These are phyloP conservation scores for Metschnikowia peoriensis DNA, from an alignment of 805 yeast species.

Conservation along the genomic window DNA sequence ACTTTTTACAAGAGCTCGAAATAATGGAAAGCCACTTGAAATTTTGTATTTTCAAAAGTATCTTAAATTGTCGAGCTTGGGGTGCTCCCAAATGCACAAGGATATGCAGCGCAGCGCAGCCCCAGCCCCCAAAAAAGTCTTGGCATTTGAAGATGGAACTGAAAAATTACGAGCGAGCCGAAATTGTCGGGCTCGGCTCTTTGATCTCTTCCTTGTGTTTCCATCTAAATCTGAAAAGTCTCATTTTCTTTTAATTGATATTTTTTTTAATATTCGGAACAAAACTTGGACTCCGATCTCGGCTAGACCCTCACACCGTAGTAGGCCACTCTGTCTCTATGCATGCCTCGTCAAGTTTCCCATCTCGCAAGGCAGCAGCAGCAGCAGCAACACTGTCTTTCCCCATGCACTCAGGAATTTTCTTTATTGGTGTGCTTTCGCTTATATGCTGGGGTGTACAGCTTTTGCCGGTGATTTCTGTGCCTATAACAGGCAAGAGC, in stretches of 20 bases:
- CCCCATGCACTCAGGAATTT: conserved; percentile 32
- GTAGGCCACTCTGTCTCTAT: conserved; percentile 1
- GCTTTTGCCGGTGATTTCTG: conserved; percentile 40
- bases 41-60: no score
- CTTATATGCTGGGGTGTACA: conserved; percentile 35
- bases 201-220: background rate
- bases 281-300: background rate
- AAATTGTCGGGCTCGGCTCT: background rate
- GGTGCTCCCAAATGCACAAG: background rate
- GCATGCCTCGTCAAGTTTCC: conserved; percentile 4
- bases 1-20: no score
- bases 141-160: conserved; percentile 1
- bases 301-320: background rate
- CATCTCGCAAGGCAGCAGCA: conserved; percentile 2
- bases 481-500: conserved; percentile 36
- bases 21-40: no score
- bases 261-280: background rate
- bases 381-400: conserved; percentile 3
- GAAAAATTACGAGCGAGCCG: background rate
- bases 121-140: conserved; percentile 1
- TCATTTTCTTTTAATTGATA: background rate
- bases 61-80: no score
- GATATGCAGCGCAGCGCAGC: conserved; percentile 1
- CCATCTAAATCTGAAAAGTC: background rate
- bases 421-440: conserved; percentile 28